phyloP scores from a whole-genome alignment of 352 stramenopile genomes.

The Phytophthora rubi region DNA sequence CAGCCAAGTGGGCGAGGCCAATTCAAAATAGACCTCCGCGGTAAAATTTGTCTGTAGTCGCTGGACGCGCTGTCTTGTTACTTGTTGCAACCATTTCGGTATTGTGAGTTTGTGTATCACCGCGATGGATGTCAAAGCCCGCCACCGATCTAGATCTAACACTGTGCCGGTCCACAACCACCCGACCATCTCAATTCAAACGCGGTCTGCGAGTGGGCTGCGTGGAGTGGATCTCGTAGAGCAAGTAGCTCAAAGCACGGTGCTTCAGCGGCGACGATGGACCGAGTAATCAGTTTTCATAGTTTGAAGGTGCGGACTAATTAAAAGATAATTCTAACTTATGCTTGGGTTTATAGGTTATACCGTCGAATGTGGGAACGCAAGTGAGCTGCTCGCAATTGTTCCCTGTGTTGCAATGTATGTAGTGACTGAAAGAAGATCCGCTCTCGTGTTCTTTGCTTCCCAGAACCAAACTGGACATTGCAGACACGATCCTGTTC shows the following conservation, averaged over 20 bases:
- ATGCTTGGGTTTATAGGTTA: constrained; percentile 34
- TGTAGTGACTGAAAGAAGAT: background rate
- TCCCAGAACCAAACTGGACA: constrained; percentile 59
- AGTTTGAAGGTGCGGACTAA: background rate
- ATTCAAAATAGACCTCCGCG: constrained; percentile 27
- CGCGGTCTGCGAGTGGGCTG: constrained; percentile 24
- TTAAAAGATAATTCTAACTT: background rate
- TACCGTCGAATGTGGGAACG: constrained; percentile 66
- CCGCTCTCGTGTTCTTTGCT: background rate
- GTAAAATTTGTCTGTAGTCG: constrained; percentile 1
- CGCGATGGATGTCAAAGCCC: constrained; percentile 18
- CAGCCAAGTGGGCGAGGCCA: background rate
- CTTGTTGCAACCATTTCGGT: background rate
- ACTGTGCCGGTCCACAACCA: constrained; percentile 2
- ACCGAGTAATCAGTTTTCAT: constrained; percentile 43
- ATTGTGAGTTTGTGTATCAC: background rate
- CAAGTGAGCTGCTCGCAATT: constrained; percentile 39
- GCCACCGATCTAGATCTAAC: constrained; percentile 8
- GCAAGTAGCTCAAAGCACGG: constrained; percentile 51
- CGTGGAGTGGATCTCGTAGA: constrained; percentile 60
- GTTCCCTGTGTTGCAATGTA: background rate
- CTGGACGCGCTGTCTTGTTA: background rate
- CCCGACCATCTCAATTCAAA: constrained; percentile 14
- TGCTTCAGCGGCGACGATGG: constrained; percentile 62
- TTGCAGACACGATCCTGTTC: constrained; percentile 64